These are phyloP conservation scores for Monosporascus sp. DNA, from an alignment of 2,329 filamentous ascomycete species.

Conservation along the genomic window DNA sequence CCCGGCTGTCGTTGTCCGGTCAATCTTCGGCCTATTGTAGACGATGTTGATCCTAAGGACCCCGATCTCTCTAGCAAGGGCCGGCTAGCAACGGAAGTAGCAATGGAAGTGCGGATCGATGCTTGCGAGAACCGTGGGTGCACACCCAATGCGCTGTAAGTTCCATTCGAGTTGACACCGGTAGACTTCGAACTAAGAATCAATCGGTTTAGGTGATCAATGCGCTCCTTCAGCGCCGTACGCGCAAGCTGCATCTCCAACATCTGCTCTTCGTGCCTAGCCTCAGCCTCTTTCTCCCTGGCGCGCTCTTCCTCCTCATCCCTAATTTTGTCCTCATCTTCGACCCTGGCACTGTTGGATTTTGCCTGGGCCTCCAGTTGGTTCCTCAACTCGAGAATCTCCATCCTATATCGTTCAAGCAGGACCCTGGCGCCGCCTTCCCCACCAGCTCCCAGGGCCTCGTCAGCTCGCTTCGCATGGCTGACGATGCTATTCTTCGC, in stretches of 20 bases:
- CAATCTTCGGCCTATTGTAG: conserved; percentile 52
- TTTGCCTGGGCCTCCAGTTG: conserved; percentile 83
- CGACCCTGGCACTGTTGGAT: conserved; percentile 54
- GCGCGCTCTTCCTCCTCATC: conserved; percentile 68
- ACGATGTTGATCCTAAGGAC: conserved; percentile 61
- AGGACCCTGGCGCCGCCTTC: conserved; percentile 84
- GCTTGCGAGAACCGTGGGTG: conserved; percentile 59
- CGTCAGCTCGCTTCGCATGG: conserved; percentile 90
- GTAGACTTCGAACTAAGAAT: conserved; percentile 95
- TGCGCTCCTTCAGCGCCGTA: conserved; percentile 92
- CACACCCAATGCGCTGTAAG: conserved; percentile 62
- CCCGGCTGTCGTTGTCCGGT: conserved; percentile 40
- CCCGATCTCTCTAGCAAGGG: conserved; percentile 57
- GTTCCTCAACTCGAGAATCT: conserved; percentile 75
- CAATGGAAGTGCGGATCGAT: conserved; percentile 64
- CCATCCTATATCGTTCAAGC: conserved; percentile 87
- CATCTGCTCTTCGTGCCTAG: conserved; percentile 94
- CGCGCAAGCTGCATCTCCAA: conserved; percentile 96
- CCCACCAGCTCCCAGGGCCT: conserved; percentile 73
- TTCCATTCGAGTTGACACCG: conserved; percentile 74
- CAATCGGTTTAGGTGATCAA: conserved; percentile 91
- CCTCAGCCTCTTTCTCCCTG: conserved; percentile 72
- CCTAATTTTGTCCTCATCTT: conserved; percentile 57
- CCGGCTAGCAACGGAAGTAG: conserved; percentile 51
- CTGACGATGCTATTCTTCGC: conserved; percentile 98